phyloP scores from a whole-genome alignment of 768 basidiomycete species.

The Leccinum aurantiacum region DNA sequence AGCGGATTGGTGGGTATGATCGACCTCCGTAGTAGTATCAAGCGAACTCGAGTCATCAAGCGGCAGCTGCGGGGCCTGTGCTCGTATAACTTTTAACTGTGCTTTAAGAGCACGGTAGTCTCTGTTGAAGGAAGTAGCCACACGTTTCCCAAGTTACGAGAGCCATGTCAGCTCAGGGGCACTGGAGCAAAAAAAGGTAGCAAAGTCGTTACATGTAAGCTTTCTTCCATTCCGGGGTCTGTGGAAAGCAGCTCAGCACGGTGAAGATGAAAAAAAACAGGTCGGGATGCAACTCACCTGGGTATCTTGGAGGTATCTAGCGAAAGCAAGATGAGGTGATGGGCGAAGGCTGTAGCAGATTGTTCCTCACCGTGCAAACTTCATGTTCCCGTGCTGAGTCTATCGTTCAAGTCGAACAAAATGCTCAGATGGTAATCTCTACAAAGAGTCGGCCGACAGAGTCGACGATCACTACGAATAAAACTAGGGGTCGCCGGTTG shows the following conservation, averaged over 20 bases:
- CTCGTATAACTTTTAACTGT: slow-evolving; percentile 56
- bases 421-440: neutral
- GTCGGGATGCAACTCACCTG: slow-evolving; percentile 43
- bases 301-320: slow-evolving; percentile 66
- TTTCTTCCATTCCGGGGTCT: slow-evolving; percentile 66
- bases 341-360: neutral
- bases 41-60: slow-evolving; percentile 5
- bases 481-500: neutral
- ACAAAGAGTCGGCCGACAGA: neutral
- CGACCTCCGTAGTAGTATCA: slow-evolving; percentile 2
- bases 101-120: slow-evolving; percentile 78
- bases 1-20: neutral
- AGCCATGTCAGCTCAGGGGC: neutral
- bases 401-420: neutral
- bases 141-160: neutral
- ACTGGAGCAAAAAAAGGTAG: neutral
- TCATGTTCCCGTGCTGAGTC: slow-evolving; percentile 41
- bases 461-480: neutral
- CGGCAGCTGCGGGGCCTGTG: slow-evolving; percentile 25
- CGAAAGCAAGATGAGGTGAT: neutral
- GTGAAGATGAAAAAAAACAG: neutral
- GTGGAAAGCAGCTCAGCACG: neutral
- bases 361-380: slow-evolving; percentile 55
- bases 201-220: slow-evolving; percentile 26
- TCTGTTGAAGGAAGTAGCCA: slow-evolving; percentile 35